phyloP scores from a whole-genome alignment of 2,329 filamentous ascomycete species.

The Epicoccum sorghinum region DNA sequence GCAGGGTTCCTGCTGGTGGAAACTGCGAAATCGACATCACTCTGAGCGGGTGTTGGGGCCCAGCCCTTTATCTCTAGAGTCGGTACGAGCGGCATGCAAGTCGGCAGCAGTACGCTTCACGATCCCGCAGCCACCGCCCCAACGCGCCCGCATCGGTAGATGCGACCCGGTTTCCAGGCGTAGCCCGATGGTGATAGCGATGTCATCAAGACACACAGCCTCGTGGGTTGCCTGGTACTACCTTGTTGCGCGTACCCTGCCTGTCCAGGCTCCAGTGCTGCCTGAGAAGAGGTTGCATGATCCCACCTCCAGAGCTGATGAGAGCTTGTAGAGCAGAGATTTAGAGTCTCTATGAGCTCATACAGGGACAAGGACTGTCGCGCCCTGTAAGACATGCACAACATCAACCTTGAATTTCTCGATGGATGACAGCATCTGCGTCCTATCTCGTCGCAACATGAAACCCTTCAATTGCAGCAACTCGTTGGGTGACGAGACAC shows the following conservation, averaged over 20 bases:
- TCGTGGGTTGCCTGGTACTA: neutral
- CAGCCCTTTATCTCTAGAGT: slow-evolving; percentile 11
- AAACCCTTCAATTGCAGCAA: neutral
- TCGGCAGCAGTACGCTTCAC: slow-evolving; percentile 17
- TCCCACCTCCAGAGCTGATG: neutral
- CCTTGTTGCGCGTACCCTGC: neutral
- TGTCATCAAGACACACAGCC: slow-evolving; percentile 5
- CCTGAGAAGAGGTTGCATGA: no score
- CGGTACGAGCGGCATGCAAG: slow-evolving; percentile 12
- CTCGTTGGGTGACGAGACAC: neutral
- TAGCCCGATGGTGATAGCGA: slow-evolving; percentile 6
- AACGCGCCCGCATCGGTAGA: slow-evolving; percentile 2
- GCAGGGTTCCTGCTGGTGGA: neutral
- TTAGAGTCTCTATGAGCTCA: neutral
- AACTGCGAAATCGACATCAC: slow-evolving; percentile 8
- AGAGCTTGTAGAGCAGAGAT: neutral
- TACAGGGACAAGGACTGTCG: neutral
- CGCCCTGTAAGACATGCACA: neutral
- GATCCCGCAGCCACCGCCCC: slow-evolving; percentile 6
- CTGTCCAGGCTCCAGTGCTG: no score
- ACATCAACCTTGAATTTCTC: neutral
- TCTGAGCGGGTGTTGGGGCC: slow-evolving; percentile 4
- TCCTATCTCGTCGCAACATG: neutral
- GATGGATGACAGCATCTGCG: neutral
- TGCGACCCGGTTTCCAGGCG: slow-evolving; percentile 1